Conservation (phyloP, 2,329 filamentous ascomycete genomes). For the Chaetomium globosum region DNA sequence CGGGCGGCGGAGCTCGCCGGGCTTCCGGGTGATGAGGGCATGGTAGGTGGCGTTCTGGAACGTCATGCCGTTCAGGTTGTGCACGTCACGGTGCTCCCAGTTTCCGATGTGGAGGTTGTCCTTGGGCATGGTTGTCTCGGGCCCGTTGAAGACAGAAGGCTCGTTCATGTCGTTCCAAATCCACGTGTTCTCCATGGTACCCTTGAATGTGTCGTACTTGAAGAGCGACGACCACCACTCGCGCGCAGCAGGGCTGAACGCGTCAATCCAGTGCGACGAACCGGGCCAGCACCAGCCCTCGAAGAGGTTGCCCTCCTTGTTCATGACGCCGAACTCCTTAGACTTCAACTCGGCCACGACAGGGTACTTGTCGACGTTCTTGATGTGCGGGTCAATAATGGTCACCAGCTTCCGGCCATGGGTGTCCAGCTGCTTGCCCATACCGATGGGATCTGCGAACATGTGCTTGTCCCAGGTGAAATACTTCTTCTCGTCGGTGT, state of each 20-base stretch:
- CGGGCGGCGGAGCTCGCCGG: slow-evolving; percentile 80
- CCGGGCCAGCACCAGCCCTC: slow-evolving; percentile 99
- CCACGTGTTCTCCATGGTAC: slow-evolving; percentile 81
- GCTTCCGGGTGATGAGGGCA: slow-evolving; percentile 80
- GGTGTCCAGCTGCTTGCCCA: slow-evolving; percentile 84
- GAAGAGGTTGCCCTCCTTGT: slow-evolving; percentile 86
- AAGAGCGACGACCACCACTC: slow-evolving; percentile 92
- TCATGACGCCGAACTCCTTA: slow-evolving; percentile 80
- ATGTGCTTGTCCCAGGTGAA: slow-evolving; percentile 94
- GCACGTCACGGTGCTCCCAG: slow-evolving; percentile 96
- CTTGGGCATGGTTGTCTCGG: slow-evolving; percentile 98
- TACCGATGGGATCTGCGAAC: slow-evolving; percentile 81
- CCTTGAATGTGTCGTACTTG: slow-evolving; percentile 85
- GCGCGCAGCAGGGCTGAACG: slow-evolving; percentile 88
- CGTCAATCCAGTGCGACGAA: slow-evolving; percentile 93
- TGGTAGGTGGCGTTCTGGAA: slow-evolving; percentile 93
- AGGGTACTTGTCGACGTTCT: slow-evolving; percentile 78
- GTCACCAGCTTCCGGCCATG: slow-evolving; percentile 87
- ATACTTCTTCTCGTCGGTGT: slow-evolving; percentile 95
- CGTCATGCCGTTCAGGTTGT: slow-evolving; percentile 94
- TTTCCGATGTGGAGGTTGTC: slow-evolving; percentile 89
- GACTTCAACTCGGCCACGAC: slow-evolving; percentile 80
- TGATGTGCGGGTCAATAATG: slow-evolving; percentile 97
- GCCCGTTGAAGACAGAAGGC: slow-evolving; percentile 97
- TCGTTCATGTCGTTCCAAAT: slow-evolving; percentile 99